phyloP scores from a whole-genome alignment of 2,329 filamentous ascomycete species.

The Ophiosphaerella herpotricha region DNA sequence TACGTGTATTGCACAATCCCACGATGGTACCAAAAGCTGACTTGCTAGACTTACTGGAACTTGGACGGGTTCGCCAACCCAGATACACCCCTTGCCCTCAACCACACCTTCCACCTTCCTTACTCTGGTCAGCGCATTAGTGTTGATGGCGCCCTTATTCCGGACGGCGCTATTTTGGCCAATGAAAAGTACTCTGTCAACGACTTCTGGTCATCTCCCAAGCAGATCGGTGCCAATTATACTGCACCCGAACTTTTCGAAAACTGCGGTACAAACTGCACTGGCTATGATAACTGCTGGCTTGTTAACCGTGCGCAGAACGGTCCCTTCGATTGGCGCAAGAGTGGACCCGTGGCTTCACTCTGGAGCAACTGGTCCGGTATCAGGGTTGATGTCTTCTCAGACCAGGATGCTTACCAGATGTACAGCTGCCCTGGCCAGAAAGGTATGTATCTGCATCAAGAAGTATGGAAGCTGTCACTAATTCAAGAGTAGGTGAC shows the following conservation, averaged over 20 bases:
- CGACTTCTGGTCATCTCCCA: slow-evolving; percentile 81
- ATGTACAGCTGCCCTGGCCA: slow-evolving; percentile 82
- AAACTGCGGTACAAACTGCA: slow-evolving; percentile 82
- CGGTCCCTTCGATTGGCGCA: slow-evolving; percentile 67
- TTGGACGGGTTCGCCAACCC: slow-evolving; percentile 78
- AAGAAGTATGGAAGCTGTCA: neutral
- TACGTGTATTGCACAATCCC: slow-evolving; percentile 41
- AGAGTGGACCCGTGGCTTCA: slow-evolving; percentile 62
- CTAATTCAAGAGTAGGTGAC: slow-evolving; percentile 43
- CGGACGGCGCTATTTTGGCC: slow-evolving; percentile 65
- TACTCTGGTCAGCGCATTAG: slow-evolving; percentile 72
- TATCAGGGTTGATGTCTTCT: slow-evolving; percentile 79
- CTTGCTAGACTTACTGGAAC: slow-evolving; percentile 74
- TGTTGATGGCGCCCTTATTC: slow-evolving; percentile 61
- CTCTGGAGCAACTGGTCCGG: slow-evolving; percentile 77
- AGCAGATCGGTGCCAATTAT: slow-evolving; percentile 75
- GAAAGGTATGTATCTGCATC: slow-evolving; percentile 59
- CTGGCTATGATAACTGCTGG: slow-evolving; percentile 81
- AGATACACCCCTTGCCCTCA: slow-evolving; percentile 66
- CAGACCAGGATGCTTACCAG: slow-evolving; percentile 86
- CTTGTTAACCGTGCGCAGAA: slow-evolving; percentile 66
- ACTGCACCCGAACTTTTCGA: slow-evolving; percentile 64
- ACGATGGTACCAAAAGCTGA: neutral
- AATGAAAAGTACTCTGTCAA: slow-evolving; percentile 71
- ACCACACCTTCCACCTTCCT: slow-evolving; percentile 74